Evolutionary conservation across 768 basidiomycete genomes (phyloP).

Genomic region (Agaricus blazei): DNA sequence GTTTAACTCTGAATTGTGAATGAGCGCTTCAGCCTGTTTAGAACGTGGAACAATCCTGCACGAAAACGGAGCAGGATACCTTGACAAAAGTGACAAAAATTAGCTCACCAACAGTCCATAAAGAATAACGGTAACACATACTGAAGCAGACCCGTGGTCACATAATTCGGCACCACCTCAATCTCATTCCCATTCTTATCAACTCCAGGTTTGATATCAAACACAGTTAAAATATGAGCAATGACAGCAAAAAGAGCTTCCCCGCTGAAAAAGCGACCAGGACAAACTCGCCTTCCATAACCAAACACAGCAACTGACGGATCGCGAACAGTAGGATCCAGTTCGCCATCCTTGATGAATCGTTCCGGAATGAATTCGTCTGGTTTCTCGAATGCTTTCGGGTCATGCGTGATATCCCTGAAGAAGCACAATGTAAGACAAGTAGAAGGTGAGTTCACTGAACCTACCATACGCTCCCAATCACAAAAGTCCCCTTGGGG

Average conservation of each 20-base stretch:
- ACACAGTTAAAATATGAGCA: constrained; percentile 16
- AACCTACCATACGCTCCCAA: constrained; percentile 18
- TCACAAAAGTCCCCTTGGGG: constrained; percentile 25
- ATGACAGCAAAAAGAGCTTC: constrained; percentile 15
- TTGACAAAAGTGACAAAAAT: neutral
- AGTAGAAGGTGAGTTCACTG: too few relatives aligned
- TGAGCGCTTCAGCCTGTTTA: neutral
- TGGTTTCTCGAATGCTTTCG: constrained; percentile 25
- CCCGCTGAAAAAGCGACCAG: constrained; percentile 20
- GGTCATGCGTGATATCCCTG: constrained; percentile 23
- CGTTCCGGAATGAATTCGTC: constrained; percentile 27
- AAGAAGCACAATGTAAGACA: neutral
- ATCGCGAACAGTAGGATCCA: constrained; percentile 11
- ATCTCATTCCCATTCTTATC: constrained; percentile 11
- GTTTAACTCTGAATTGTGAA: neutral
- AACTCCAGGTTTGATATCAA: constrained; percentile 14
- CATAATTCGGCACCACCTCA: neutral
- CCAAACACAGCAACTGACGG: constrained; percentile 13
- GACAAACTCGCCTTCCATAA: constrained; percentile 19
- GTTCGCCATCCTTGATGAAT: constrained; percentile 17
- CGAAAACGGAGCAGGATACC: constrained; percentile 3
- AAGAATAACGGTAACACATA: neutral
- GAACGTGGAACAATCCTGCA: constrained; percentile 9
- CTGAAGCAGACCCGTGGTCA: neutral
- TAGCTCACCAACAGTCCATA: too few relatives aligned